Conservation (phyloP, 768 basidiomycete genomes). For the Leccinum broughii region DNA sequence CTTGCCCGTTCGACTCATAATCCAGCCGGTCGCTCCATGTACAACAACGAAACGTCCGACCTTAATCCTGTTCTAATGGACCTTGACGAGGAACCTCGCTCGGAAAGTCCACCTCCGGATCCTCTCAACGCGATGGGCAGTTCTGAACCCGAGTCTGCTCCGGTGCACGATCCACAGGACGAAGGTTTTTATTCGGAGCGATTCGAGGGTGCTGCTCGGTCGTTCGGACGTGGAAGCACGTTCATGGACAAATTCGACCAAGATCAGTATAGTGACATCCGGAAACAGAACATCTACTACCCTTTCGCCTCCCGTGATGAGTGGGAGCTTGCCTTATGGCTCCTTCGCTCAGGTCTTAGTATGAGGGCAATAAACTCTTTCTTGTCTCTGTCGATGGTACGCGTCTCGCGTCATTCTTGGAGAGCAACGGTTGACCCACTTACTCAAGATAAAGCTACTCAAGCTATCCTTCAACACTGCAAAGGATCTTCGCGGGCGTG, state of each 20-base stretch:
- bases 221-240: neutral
- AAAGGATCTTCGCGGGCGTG: neutral
- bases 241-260: neutral
- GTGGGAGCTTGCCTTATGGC: too few species aligned
- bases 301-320: neutral
- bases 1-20: neutral
- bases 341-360: neutral
- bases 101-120: neutral
- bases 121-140: neutral
- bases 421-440: neutral
- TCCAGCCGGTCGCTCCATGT: neutral
- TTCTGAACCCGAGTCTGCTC: neutral
- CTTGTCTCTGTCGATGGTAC: neutral
- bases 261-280: neutral
- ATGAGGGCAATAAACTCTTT: neutral
- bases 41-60: neutral
- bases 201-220: neutral
- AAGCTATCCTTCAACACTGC: neutral
- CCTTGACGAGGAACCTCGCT: neutral
- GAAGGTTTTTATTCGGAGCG: neutral
- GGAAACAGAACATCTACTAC: neutral
- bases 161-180: neutral
- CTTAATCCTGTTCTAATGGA: neutral
- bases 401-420: neutral
- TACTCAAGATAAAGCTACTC: neutral